Base-by-base conservation (phyloP, 2,329 filamentous ascomycete genomes). In the Nothophoma quercina region DNA sequence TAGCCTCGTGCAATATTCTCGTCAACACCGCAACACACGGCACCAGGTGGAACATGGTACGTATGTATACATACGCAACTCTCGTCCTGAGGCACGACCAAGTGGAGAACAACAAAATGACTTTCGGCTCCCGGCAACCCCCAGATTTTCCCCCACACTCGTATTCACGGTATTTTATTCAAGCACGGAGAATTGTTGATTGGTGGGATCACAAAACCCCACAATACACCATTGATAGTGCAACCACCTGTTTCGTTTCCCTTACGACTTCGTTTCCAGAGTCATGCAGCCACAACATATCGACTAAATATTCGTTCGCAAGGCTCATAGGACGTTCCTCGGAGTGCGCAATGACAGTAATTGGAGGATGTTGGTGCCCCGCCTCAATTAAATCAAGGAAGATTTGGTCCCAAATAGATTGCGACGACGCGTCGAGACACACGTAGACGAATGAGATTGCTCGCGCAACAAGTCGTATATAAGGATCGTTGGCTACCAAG, bases 401-500 rank as follows among this genome's bases (percentile, higher is more conserved):
- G 19, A 55, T 35, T 29, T 42, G 22, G 12, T 34, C n/a, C 19
- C 45, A 48, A 18, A 23, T 49, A 44, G 34, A 55, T 55, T 55
- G 34, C 40, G 23, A 40, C 22, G 22, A 43, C 36, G 23, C 16
- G 39, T 43, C 19, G 15, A 23, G 16, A 36, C 3, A 23, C 16
- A 40, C 18, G 30, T 42, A 39, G 28, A 18, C 42, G 39, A 40
- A 44, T 56, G 29, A 35, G 8, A 35, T 22, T 44, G 34, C 12
- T 29, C n/a, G 7, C 33, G 7, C 9, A 16, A 12, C 10, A 18
- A 41, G 21, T 21, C 22, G 15, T 55, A 58, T 57, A 60, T 55
- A 54, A 40, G n/a, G 16, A 18, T 28, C 39, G 18, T 22, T 29
- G 25, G 16, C 34, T 28, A 45, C 35, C 58, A 62, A 62, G 60